phyloP scores from a whole-genome alignment of 768 basidiomycete genomes.

The Psilocybe cubensis region DNA sequence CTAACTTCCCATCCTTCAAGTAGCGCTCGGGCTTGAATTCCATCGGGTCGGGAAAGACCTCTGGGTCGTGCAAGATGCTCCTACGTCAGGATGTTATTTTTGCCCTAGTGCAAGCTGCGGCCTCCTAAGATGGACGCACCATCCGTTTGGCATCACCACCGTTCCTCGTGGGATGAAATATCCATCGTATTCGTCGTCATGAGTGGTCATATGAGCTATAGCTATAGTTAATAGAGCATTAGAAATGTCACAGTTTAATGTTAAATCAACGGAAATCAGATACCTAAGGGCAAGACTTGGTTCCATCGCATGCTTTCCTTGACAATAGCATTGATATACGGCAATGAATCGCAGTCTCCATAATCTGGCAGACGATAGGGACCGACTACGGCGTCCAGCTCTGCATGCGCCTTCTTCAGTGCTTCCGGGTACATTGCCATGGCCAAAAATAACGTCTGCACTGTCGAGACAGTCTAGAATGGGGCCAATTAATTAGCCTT shows the following conservation, averaged over 20 bases:
- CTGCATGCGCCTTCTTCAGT: conserved; percentile 34
- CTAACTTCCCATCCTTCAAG: conserved; percentile 28
- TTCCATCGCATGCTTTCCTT: conserved; percentile 36
- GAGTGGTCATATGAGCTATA: conserved; percentile 11
- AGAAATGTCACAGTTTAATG: too few relatives aligned
- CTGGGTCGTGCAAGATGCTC: conserved; percentile 43
- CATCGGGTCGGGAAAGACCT: conserved; percentile 40
- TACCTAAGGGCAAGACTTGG: too few relatives aligned
- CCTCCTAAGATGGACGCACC: conserved; percentile 16
- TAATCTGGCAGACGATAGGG: conserved; percentile 35
- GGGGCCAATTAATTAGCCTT: background rate
- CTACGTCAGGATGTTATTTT: conserved; percentile 22
- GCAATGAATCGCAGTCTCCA: conserved; percentile 28
- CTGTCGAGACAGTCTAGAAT: conserved; percentile 27
- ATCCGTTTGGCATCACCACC: conserved; percentile 33
- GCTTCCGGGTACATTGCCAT: conserved; percentile 35
- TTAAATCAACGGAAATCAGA: too few relatives aligned
- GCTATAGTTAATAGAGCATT: too few relatives aligned
- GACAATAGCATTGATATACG: conserved; percentile 35
- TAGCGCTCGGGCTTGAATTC: conserved; percentile 45
- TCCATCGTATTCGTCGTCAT: conserved; percentile 31
- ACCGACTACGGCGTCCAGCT: conserved; percentile 38
- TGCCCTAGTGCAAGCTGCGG: background rate
- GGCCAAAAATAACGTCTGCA: conserved; percentile 34
- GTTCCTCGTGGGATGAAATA: conserved; percentile 33